Percentiles rank a stretch among this genome's conserved stretches.
These are phyloP conservation scores for Ascocoryne sarcoides DNA, from an alignment of 2,329 filamentous ascomycete genomes.

Conservation along the genomic window DNA sequence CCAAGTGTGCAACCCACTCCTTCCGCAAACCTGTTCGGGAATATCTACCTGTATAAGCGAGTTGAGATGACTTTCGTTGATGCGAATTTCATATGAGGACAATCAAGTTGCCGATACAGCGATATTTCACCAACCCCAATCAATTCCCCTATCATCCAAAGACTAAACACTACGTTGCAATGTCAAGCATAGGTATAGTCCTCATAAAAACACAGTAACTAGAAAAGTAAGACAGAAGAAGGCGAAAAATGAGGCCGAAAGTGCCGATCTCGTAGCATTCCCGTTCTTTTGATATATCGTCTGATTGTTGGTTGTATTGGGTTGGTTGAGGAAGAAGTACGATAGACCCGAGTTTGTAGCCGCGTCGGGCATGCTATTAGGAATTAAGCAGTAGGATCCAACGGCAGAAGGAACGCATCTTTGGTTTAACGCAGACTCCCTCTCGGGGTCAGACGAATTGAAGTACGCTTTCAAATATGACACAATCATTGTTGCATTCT, in stretches of 20 bases:
- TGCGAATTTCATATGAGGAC: too few species aligned
- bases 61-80: too few species aligned
- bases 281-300: slow-evolving; percentile 28
- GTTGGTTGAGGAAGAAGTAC: slow-evolving; percentile 42
- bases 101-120: too few species aligned
- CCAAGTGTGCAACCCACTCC: too few species aligned
- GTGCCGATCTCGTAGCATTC: not conserved
- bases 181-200: too few species aligned
- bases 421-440: slow-evolving; percentile 30
- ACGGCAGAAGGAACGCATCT: slow-evolving; percentile 35
- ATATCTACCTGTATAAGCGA: too few species aligned
- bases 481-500: slow-evolving; percentile 55
- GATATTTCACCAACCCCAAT: too few species aligned
- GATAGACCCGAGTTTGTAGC: slow-evolving; percentile 22
- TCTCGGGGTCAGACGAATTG: slow-evolving; percentile 49
- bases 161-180: too few species aligned
- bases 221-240: not conserved
- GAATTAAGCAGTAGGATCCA: slow-evolving; percentile 41
- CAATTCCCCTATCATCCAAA: too few species aligned
- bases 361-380: slow-evolving; percentile 29
- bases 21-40: too few species aligned
- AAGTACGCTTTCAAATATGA: slow-evolving; percentile 73
- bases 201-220: not conserved
- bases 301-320: slow-evolving; percentile 41
- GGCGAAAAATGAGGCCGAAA: not conserved